A percentile compares a stretch with the other conserved stretches of the same genome.
Evolutionary conservation across 2,329 filamentous ascomycete genomes (phyloP).

Genomic region (Drechslerella coelobrocha): DNA sequence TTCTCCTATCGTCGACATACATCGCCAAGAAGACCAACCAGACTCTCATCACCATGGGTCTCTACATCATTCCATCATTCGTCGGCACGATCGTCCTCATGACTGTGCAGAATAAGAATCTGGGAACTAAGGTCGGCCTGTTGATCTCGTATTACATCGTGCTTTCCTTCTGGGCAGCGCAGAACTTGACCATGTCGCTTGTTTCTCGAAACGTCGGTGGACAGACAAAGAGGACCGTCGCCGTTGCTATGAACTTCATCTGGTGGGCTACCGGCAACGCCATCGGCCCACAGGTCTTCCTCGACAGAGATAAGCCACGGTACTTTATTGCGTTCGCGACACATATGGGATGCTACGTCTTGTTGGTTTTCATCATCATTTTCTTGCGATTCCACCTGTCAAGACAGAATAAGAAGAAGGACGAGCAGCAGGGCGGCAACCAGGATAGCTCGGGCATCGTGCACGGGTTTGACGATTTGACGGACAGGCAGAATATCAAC

Average conservation of each 20-base stretch:
- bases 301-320: slow-evolving; percentile 66
- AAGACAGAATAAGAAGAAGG: slow-evolving; percentile 64
- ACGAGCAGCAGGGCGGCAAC: slow-evolving; percentile 63
- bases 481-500: slow-evolving; percentile 67
- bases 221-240: slow-evolving; percentile 74
- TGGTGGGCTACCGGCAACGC: slow-evolving; percentile 73
- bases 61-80: slow-evolving; percentile 72
- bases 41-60: slow-evolving; percentile 71
- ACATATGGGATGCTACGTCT: slow-evolving; percentile 72
- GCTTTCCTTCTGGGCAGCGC: slow-evolving; percentile 77
- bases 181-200: slow-evolving; percentile 70
- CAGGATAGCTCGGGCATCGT: slow-evolving; percentile 59
- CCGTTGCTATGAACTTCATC: slow-evolving; percentile 73
- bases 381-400: slow-evolving; percentile 67
- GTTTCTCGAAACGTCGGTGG: slow-evolving; percentile 74
- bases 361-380: slow-evolving; percentile 67
- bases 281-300: slow-evolving; percentile 70
- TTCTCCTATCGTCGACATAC: slow-evolving; percentile 71
- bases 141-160: slow-evolving; percentile 78
- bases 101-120: slow-evolving; percentile 68
- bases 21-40: slow-evolving; percentile 73
- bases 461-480: slow-evolving; percentile 70
- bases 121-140: slow-evolving; percentile 69
- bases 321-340: slow-evolving; percentile 75
- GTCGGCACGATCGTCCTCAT: slow-evolving; percentile 75